phyloP scores from a whole-genome alignment of 2,329 filamentous ascomycete species.

The Exserohilum turcica region DNA sequence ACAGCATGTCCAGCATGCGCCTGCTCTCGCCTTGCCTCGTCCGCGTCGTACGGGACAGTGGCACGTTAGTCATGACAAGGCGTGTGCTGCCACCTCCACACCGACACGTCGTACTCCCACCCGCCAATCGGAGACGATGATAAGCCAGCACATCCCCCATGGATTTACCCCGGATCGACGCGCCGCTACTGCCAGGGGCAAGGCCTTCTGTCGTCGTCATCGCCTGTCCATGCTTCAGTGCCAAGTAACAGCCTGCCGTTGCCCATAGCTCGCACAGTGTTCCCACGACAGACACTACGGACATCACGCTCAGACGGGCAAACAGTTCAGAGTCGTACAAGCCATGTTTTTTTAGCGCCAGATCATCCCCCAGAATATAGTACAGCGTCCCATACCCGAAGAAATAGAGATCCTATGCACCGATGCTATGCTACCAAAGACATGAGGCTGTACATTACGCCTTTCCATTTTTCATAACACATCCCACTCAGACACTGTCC shows the following conservation, averaged over 20 bases:
- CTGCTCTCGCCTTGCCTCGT: neutral
- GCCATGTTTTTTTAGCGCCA: constrained; percentile 31
- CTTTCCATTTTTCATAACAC: constrained; percentile 31
- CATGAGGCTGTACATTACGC: constrained; percentile 38
- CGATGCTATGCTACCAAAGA: constrained; percentile 48
- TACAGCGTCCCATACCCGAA: constrained; percentile 38
- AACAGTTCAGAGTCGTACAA: constrained; percentile 21
- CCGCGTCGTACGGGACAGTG: neutral
- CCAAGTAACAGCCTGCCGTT: neutral
- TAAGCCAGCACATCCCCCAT: constrained; percentile 29
- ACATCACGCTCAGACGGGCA: neutral
- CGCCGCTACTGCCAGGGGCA: constrained; percentile 16
- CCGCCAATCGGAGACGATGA: constrained; percentile 32
- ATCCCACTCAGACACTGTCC: constrained; percentile 33
- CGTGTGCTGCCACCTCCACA: constrained; percentile 23
- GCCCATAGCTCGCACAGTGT: neutral
- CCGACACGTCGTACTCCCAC: constrained; percentile 15
- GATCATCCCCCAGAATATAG: constrained; percentile 37
- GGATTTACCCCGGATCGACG: constrained; percentile 34
- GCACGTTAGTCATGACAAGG: neutral
- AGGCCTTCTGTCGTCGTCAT: constrained; percentile 15
- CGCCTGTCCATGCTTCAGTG: neutral
- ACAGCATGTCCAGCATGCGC: neutral
- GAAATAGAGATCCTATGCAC: constrained; percentile 38
- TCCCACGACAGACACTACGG: neutral